phyloP scores from a whole-genome alignment of 2,329 filamentous ascomycete genomes.

The Cladosporium sp. region DNA sequence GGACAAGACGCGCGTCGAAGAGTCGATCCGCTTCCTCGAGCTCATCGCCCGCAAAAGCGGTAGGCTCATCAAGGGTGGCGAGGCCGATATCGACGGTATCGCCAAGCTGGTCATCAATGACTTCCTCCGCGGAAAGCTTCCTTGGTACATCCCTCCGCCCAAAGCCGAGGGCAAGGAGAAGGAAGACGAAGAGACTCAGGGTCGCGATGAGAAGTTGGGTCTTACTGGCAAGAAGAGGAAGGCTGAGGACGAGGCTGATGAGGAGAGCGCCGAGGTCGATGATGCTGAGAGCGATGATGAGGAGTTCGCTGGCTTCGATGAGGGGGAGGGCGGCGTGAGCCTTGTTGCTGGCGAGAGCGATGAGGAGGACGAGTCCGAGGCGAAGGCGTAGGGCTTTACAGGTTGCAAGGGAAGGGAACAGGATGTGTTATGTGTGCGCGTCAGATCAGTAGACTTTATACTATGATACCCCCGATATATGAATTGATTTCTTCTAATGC shows the following conservation, averaged over 20 bases:
- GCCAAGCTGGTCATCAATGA: constrained; percentile 97
- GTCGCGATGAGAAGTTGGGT: constrained; percentile 72
- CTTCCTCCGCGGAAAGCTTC: constrained; percentile 90
- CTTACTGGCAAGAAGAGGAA: constrained; percentile 81
- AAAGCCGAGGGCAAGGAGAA: constrained; percentile 44
- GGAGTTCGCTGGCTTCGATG: constrained; percentile 28
- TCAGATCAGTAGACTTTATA: constrained; percentile 10
- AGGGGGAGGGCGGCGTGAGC: constrained; percentile 10
- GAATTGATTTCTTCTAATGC: constrained; percentile 11
- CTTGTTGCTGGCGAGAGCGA: constrained; percentile 7
- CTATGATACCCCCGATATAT: constrained; percentile 14
- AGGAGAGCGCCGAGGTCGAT: constrained; percentile 32
- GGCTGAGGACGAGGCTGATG: constrained; percentile 33
- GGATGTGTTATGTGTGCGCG: too few species aligned
- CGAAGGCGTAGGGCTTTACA: constrained; percentile 2
- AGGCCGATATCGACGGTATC: constrained; percentile 89
- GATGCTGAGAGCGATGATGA: constrained; percentile 24
- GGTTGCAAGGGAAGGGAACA: too few species aligned
- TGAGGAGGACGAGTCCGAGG: not conserved
- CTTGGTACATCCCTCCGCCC: constrained; percentile 89
- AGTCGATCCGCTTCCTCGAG: constrained; percentile 79
- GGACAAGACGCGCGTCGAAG: constrained; percentile 38
- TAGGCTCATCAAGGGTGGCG: constrained; percentile 80
- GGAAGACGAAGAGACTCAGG: constrained; percentile 52
- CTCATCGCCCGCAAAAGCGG: constrained; percentile 82